phyloP scores from a whole-genome alignment of 2,329 filamentous ascomycete genomes.

The Xylariaceae sp. region DNA sequence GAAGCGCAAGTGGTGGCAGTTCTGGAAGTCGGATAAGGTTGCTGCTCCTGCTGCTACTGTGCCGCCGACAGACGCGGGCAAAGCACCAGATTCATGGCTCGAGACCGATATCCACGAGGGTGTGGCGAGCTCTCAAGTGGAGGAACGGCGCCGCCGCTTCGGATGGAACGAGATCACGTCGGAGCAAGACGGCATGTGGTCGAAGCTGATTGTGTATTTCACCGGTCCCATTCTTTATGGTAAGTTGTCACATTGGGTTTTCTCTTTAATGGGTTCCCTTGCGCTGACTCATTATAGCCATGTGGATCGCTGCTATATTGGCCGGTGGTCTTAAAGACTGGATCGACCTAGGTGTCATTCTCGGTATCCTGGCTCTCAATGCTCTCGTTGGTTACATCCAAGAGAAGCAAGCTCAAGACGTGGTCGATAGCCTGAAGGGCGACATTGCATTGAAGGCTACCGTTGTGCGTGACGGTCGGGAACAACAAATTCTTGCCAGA shows the following conservation, averaged over 20 bases:
- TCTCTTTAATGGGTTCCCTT: background rate
- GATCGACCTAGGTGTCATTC: conserved; percentile 75
- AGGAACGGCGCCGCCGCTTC: conserved; percentile 57
- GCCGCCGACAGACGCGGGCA: conserved; percentile 38
- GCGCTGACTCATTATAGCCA: conserved; percentile 46
- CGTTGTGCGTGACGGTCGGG: conserved; percentile 63
- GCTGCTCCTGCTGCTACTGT: conserved; percentile 32
- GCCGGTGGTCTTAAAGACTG: conserved; percentile 71
- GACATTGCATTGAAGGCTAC: conserved; percentile 72
- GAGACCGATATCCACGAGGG: conserved; percentile 61
- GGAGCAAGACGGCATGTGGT: conserved; percentile 67
- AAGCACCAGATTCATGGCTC: conserved; percentile 59
- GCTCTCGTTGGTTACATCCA: conserved; percentile 76
- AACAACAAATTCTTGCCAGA: conserved; percentile 66
- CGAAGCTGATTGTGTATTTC: conserved; percentile 69
- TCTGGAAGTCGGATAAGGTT: conserved; percentile 45
- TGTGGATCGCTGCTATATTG: conserved; percentile 72
- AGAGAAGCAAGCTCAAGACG: conserved; percentile 75
- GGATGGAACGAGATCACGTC: conserved; percentile 67
- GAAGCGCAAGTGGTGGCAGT: conserved; percentile 57
- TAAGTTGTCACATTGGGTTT: conserved; percentile 38
- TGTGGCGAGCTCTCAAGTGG: conserved; percentile 52
- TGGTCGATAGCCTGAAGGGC: conserved; percentile 70
- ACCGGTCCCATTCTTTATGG: conserved; percentile 69
- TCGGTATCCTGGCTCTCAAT: conserved; percentile 71